A percentile compares a stretch with the other conserved stretches of the same genome.
These are phyloP conservation scores for Oenanthe javanica DNA, from an alignment of 140 eudicot species.

Conservation along the genomic window DNA sequence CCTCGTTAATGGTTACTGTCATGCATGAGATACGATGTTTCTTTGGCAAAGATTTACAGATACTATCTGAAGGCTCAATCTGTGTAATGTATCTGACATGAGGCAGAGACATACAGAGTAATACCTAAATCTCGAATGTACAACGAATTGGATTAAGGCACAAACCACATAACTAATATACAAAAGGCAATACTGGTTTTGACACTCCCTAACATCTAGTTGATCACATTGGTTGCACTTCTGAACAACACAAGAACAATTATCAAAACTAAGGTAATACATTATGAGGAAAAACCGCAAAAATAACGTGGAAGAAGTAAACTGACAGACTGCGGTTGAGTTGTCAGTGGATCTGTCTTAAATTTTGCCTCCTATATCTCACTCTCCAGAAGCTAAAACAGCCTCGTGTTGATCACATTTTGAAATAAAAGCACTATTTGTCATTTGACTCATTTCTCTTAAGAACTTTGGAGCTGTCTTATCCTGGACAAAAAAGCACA, in stretches of 20 bases:
- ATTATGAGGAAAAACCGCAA: neutral
- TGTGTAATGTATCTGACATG: too few relatives aligned
- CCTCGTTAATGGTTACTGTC: too few relatives aligned
- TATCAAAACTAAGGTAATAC: neutral
- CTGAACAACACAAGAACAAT: constrained; percentile 16
- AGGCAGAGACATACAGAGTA: too few relatives aligned
- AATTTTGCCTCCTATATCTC: too few relatives aligned
- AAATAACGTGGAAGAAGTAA: too few relatives aligned
- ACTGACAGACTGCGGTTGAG: too few relatives aligned
- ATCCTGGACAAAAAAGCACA: neutral
- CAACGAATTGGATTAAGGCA: neutral
- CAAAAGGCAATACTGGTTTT: too few relatives aligned
- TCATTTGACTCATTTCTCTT: neutral
- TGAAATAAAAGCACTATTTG: neutral
- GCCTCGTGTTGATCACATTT: constrained; percentile 87
- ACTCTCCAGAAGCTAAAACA: constrained; percentile 55
- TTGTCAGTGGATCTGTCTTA: too few relatives aligned
- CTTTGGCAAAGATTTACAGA: neutral
- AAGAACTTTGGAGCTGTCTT: neutral
- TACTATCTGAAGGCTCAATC: too few relatives aligned
- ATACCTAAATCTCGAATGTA: too few relatives aligned
- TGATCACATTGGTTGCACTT: constrained; percentile 76
- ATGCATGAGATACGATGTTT: neutral
- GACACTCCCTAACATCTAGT: constrained; percentile 83
- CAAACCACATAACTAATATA: neutral